A percentile compares a stretch with the other conserved stretches of the same genome.
Conservation (phyloP, 2,329 filamentous ascomycete species). For the Claviceps africana region DNA sequence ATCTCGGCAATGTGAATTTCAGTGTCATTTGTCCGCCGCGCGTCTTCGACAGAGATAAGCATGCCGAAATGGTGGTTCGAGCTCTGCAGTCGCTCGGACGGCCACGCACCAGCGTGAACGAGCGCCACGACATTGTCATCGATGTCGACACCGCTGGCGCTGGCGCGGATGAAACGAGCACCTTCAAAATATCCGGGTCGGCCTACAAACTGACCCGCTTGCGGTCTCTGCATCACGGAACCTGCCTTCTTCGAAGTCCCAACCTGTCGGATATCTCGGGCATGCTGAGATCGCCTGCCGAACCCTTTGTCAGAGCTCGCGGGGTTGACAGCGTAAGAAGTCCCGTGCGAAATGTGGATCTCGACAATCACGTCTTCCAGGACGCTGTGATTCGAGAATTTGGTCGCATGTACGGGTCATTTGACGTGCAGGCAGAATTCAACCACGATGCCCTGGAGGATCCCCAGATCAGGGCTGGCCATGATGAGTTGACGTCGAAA, state of each 20-base stretch:
- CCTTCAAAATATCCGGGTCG: conserved; percentile 79
- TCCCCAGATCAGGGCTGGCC: conserved; percentile 30
- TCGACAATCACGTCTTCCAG: conserved; percentile 33
- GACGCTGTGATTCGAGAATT: conserved; percentile 53
- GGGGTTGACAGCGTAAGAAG: conserved; percentile 89
- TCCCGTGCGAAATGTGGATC: conserved; percentile 62
- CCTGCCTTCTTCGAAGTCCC: conserved; percentile 66
- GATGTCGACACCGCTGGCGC: conserved; percentile 22
- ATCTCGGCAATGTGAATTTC: conserved; percentile 87
- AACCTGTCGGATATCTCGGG: conserved; percentile 56
- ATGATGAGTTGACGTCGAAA: conserved; percentile 32
- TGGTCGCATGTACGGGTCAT: conserved; percentile 44
- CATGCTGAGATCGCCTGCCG: conserved; percentile 66
- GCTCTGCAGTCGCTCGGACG: conserved; percentile 52
- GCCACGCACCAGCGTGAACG: conserved; percentile 59
- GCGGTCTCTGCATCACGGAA: conserved; percentile 83
- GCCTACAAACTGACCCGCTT: conserved; percentile 82
- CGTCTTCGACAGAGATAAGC: conserved; percentile 67
- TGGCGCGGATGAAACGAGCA: conserved; percentile 12
- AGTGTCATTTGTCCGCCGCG: conserved; percentile 72
- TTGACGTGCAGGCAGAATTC: conserved; percentile 25
- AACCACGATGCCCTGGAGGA: conserved; percentile 36
- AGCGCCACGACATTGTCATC: conserved; percentile 84
- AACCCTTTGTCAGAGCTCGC: conserved; percentile 60
- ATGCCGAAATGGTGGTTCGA: conserved; percentile 87